Evolutionary conservation across 495 filamentous ascomycete species (phyloP), one percentile per base, ranked within the genome.

Genomic region (Aspergillus funiculosus): DNA sequence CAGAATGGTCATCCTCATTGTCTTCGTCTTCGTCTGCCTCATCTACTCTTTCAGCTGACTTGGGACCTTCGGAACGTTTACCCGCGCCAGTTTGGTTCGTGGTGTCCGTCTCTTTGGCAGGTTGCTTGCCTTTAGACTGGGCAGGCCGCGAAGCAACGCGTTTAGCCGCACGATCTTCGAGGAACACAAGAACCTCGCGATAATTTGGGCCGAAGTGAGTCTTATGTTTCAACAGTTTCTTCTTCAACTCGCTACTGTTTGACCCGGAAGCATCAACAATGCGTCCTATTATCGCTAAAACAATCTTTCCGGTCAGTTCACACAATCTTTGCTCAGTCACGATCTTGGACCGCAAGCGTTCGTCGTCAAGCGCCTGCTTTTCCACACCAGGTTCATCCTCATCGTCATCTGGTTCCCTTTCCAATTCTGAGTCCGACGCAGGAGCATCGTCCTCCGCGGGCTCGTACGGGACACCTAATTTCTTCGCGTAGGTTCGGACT

Each of bases 311-410:
- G 4, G 89, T 79, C 2, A 95, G 70, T 53, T 87, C 85, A 65
- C 91, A 96, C 0, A 97, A 72, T 13, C 80, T 76, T 54, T 90
- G 79, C 59, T 97, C 91, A 2, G 86, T 78, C 27, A 86, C 67
- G 10, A 95, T 68, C 39, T 80, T 75, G 17, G 75, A 74, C 9
- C 73, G 74, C 39, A 77, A 69, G 14, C 73, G 73, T 46, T 82
- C 77, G 6, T 73, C 74, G 7, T 64, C 63, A 0, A 77, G 66
- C 3, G 61, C 62, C 25, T 77, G 73, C 13, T 70, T 69, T 7
- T 66, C 66, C 5, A 77, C 72, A 1, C 79, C 76, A 5, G 75
- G 69, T n/a, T 75, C 75, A 6, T 79, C 73, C 0, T 85, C 79
- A 18, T 86, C 84, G 58, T 75, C 36, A 72, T 73, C 11, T 63